Conservation (phyloP, 805 yeast genomes). For the Candida bentonensis region DNA sequence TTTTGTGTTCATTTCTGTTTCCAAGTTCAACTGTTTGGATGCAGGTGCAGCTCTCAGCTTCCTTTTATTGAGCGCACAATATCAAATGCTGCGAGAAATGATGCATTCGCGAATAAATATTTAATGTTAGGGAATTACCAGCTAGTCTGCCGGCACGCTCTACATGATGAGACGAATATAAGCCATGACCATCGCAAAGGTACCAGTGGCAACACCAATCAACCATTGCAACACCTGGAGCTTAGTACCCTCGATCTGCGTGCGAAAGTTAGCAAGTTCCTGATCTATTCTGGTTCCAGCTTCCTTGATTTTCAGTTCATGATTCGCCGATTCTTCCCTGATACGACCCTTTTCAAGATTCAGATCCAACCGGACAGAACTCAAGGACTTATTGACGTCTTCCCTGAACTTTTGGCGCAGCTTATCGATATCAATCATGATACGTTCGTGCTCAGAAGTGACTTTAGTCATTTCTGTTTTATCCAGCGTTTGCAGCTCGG, state of each 20-base stretch:
- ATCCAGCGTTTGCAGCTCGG: slow-evolving; percentile 81
- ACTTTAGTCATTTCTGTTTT: slow-evolving; percentile 70
- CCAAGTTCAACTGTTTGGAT: no score
- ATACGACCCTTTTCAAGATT: slow-evolving; percentile 91
- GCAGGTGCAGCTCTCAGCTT: no score
- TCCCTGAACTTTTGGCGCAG: slow-evolving; percentile 74
- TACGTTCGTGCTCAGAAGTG: slow-evolving; percentile 74
- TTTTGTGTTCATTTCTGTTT: no score
- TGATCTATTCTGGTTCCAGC: slow-evolving; percentile 91
- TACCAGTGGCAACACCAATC: slow-evolving; percentile 96
- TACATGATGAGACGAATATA: slow-evolving; percentile 70
- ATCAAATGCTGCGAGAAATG: no score
- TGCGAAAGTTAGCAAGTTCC: slow-evolving; percentile 86
- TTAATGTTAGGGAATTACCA: slow-evolving; percentile 15
- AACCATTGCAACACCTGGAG: slow-evolving; percentile 98
- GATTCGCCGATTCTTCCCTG: slow-evolving; percentile 84
- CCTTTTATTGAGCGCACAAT: no score
- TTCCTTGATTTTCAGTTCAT: slow-evolving; percentile 86
- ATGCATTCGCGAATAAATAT: no score
- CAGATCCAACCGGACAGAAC: slow-evolving; percentile 80
- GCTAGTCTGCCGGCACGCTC: slow-evolving; percentile 2
- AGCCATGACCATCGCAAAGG: slow-evolving; percentile 85
- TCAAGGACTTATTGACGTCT: slow-evolving; percentile 79
- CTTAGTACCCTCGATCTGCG: slow-evolving; percentile 89
- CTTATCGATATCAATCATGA: slow-evolving; percentile 74